Base-by-base conservation (phyloP, 768 basidiomycete species). In the Phylloporus scabripes region DNA sequence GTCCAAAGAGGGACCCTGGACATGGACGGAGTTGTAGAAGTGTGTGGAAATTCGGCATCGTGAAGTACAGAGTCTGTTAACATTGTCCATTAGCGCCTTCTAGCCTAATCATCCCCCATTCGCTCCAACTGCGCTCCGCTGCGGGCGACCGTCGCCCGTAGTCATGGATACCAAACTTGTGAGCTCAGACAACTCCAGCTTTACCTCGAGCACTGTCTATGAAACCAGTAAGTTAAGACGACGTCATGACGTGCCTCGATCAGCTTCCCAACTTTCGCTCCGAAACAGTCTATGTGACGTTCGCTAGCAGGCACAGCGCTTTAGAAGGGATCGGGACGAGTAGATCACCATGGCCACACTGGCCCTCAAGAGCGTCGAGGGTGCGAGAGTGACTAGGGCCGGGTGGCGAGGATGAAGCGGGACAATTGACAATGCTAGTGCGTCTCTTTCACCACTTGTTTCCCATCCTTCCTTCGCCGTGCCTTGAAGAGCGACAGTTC, bases 91-190 rank as follows among this genome's bases (percentile, higher is more conserved):
- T 23, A 26, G n/a, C n/a, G n/a, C n/a, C n/a, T n/a, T n/a, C n/a
- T n/a, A n/a, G n/a, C n/a, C n/a, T n/a, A n/a, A n/a, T n/a, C n/a
- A n/a, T n/a, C n/a, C n/a, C n/a, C n/a, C n/a, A n/a, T n/a, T n/a
- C n/a, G n/a, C n/a, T n/a, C n/a, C n/a, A n/a, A n/a, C n/a, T n/a
- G n/a, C n/a, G n/a, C n/a, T n/a, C n/a, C n/a, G n/a, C n/a, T n/a
- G n/a, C n/a, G n/a, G n/a, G n/a, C 26, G 32, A 42, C 11, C 45
- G 21, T 42, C 21, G 34, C 15, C 10, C 42, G 38, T 17, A 66
- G 54, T 52, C 53, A 89, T 89, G 87, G 83, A 56, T 90, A 87
- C 70, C 74, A 73, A 54, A 89, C 79, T 58, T 89, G 87, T 60
- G 81, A 87, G 62, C 72, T 82, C 46, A 79, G 73, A 56, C 84